Evolutionary conservation across 805 yeast genomes (phyloP), one percentile per base, ranked within the genome.

Genomic region (Wickerhamiella australiensis): DNA sequence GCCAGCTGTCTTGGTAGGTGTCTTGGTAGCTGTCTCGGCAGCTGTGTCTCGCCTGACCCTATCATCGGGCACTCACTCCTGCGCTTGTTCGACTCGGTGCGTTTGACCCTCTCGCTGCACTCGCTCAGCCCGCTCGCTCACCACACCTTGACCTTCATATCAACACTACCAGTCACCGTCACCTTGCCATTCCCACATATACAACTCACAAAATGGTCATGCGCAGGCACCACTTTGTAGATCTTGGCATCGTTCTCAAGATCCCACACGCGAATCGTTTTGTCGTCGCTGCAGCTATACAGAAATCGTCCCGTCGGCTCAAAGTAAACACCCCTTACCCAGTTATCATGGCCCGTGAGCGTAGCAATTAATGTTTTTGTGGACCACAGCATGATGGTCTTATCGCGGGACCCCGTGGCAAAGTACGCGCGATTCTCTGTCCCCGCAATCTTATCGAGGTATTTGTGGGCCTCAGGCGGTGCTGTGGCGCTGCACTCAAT

Each of bases 391-490:
- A 77, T 76, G 21, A 88, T 71, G 1, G 74, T 59, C 57, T 82
- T 80, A 64, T 88, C 96, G 57, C 96, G 71, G 1, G 90, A 85
- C 18, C 81, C 85, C 15, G 94, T 77, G 1, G 80, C 78, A 50
- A 87, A 77, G 59, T 83, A 85, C 59, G 80, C 29, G 6, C 5
- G 12, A 13, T 22, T 23, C 15, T 22, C 27, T 52, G 54, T 59
- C 55, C 59, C 66, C 12, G 71, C 64, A 46, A 70, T 61, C 47
- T 65, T 66, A 58, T 79, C 82, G 21, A 85, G 59, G 52, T 68
- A 69, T 25, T 57, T 55, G 58, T 76, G 73, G 4, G 80, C 66
- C 0, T 63, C 53, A 38, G 60, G 54, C 0, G 94, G 94, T 15
- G 87, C 72, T 54, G 86, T 78, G 38, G 72, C 72, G 8, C 77